Evolutionary conservation across 495 filamentous ascomycete genomes (phyloP).

Genomic region (Amniculicola lignicola): DNA sequence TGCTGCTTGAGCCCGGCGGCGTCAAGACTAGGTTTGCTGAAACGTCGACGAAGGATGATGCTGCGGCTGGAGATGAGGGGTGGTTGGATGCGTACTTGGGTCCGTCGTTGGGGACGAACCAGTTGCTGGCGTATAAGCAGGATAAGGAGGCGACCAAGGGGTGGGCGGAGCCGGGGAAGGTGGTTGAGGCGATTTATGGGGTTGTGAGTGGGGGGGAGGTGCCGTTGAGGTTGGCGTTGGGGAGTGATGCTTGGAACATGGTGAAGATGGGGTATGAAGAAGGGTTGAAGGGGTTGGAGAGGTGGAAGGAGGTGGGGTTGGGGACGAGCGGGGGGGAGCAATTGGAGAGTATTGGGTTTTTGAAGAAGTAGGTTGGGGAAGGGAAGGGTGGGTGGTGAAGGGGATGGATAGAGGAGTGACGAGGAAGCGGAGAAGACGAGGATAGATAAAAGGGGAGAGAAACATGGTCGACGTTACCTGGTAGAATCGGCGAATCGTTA

Average conservation of each 20-base stretch:
- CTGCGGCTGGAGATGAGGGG: conserved; percentile 20
- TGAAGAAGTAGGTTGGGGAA: conserved; percentile 30
- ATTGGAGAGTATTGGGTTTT: conserved; percentile 34
- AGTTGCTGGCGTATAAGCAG: conserved; percentile 40
- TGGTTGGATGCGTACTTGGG: conserved; percentile 45
- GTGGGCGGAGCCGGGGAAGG: conserved; percentile 39
- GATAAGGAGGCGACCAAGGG: conserved; percentile 22
- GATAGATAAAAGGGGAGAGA: too few relatives aligned
- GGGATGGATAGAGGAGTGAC: background rate
- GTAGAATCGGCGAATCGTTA: too few relatives aligned
- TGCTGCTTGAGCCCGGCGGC: conserved; percentile 51
- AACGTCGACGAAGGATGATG: conserved; percentile 29
- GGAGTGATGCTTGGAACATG: conserved; percentile 45
- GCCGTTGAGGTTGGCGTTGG: conserved; percentile 48
- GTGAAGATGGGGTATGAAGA: conserved; percentile 40
- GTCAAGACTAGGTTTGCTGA: conserved; percentile 47
- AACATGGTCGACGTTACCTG: too few relatives aligned
- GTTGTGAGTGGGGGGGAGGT: conserved; percentile 42
- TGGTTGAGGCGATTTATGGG: conserved; percentile 44
- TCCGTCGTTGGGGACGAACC: conserved; percentile 40
- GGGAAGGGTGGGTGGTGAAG: too few relatives aligned
- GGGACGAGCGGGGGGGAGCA: conserved; percentile 37
- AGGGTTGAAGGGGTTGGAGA: conserved; percentile 39
- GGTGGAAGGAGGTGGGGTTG: conserved; percentile 41
- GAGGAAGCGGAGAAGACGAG: too few relatives aligned